Evolutionary conservation across 2,329 filamentous ascomycete species (phyloP).

Genomic region (Monosporascus sp.): DNA sequence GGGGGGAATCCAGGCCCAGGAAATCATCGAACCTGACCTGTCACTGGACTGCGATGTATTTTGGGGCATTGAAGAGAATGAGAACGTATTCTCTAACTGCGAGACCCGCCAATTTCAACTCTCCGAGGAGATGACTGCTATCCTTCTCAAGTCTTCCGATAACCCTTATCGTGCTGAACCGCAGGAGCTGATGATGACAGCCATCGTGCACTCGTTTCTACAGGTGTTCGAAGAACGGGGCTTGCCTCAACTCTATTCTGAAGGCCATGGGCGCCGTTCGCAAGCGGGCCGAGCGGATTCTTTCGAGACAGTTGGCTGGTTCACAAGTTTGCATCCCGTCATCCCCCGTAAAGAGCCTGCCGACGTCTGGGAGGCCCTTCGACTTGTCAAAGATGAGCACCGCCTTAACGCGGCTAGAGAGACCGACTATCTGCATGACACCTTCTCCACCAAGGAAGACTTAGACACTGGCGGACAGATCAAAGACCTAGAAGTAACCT

Average conservation of each 20-base stretch:
- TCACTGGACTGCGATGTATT: neutral
- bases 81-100: neutral
- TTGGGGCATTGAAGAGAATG: neutral
- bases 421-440: conserved; percentile 31
- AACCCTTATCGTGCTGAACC: neutral
- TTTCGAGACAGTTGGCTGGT: conserved; percentile 10
- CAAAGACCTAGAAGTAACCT: conserved; percentile 31
- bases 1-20: neutral
- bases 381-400: conserved; percentile 1
- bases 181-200: conserved; percentile 7
- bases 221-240: conserved; percentile 8
- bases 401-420: conserved; percentile 27
- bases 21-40: neutral
- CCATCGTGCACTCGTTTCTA: conserved; percentile 4
- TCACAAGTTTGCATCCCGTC: conserved; percentile 3
- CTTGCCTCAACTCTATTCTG: conserved; percentile 4
- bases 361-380: neutral
- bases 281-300: conserved; percentile 5
- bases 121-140: neutral
- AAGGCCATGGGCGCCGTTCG: conserved; percentile 9
- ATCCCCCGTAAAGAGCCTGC: neutral
- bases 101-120: neutral
- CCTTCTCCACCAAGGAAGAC: conserved; percentile 14
- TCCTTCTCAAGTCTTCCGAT: neutral
- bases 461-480: conserved; percentile 20